Percentiles rank a stretch among this genome's conserved stretches.
Conservation (phyloP, 2,329 filamentous ascomycete species). For the Ascochyta clinopodiicola region DNA sequence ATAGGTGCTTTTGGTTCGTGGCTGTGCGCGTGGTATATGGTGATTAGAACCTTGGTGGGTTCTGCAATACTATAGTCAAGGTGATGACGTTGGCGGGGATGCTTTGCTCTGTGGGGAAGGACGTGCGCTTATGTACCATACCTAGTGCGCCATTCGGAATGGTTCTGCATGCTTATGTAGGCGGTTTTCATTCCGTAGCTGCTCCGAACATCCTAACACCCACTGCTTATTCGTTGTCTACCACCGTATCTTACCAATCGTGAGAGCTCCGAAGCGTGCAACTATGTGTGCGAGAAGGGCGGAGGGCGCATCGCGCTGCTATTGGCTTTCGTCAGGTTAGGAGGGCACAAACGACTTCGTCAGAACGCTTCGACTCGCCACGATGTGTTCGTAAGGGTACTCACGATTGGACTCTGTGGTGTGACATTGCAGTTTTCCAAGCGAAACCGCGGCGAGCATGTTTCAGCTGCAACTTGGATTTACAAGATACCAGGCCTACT, state of each 20-base stretch:
- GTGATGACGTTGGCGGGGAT: slow-evolving; percentile 10
- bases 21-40: background rate
- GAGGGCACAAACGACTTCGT: background rate
- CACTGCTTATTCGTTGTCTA: background rate
- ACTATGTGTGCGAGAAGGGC: background rate
- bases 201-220: slow-evolving; percentile 1
- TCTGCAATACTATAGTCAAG: background rate
- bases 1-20: background rate
- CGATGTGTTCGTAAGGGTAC: background rate
- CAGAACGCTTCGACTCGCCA: background rate
- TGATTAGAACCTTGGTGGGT: background rate
- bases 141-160: slow-evolving; percentile 5
- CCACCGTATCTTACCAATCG: background rate
- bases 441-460: background rate
- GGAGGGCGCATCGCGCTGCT: background rate
- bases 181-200: slow-evolving; percentile 1
- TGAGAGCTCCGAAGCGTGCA: background rate
- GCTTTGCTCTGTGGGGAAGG: slow-evolving; percentile 3
- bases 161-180: background rate
- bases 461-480: too few species aligned
- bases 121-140: slow-evolving; percentile 15
- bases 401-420: background rate
- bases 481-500: too few species aligned
- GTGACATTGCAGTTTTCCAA: background rate
- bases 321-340: background rate